A percentile compares a stretch with the other conserved stretches of the same genome.
Conservation (phyloP, 1,139 yeast species). For the Debaryomyces fabryi region DNA sequence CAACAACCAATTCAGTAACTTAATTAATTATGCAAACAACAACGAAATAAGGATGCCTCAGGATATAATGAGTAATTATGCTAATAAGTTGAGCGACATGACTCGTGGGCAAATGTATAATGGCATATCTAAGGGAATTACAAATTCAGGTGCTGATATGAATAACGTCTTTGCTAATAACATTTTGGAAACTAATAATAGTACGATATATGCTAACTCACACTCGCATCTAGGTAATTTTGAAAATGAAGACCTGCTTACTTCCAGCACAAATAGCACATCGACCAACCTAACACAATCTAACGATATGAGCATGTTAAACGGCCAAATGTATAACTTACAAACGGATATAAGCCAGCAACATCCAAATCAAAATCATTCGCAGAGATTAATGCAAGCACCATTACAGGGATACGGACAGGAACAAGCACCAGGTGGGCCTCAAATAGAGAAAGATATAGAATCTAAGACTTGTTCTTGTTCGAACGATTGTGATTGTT, state of each 20-base stretch:
- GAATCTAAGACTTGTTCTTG: conserved; percentile 37
- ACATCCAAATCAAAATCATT: neutral
- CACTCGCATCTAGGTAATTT: neutral
- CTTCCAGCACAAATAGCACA: neutral
- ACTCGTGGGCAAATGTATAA: neutral
- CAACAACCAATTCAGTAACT: conserved; percentile 4
- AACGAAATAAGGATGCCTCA: conserved; percentile 2
- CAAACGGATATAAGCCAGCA: neutral
- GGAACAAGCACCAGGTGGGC: neutral
- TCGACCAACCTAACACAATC: neutral
- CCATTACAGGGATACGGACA: neutral
- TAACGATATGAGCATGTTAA: neutral
- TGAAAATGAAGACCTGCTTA: neutral
- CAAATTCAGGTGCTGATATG: neutral
- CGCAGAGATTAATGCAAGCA: neutral
- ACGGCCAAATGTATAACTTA: neutral
- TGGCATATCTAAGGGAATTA: neutral
- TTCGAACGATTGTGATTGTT: conserved; percentile 51
- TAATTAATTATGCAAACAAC: conserved; percentile 1
- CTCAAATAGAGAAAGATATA: neutral
- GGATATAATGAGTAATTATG: neutral
- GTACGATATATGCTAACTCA: neutral
- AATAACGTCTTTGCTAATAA: neutral
- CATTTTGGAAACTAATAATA: neutral
- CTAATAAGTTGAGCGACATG: neutral